These are phyloP conservation scores for Diutina mesorugosa DNA, from an alignment of 1,139 yeast species.

Conservation along the genomic window DNA sequence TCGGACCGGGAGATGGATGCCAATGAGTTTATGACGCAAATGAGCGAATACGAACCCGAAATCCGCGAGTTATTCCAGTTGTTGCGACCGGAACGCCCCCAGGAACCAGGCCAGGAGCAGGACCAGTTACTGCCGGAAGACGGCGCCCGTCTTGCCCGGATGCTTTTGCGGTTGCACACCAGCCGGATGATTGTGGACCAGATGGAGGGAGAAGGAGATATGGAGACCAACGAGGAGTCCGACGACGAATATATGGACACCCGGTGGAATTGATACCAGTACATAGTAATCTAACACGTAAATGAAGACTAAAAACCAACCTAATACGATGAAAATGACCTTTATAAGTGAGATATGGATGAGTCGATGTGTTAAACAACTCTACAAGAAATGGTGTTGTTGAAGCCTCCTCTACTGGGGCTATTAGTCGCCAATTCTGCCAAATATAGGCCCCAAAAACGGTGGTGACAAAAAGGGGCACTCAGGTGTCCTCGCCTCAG, in stretches of 20 bases:
- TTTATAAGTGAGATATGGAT: background rate
- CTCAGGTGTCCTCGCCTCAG: too few relatives aligned
- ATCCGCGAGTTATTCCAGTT: background rate
- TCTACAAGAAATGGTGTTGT: too few relatives aligned
- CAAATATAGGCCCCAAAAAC: too few relatives aligned
- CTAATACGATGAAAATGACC: too few relatives aligned
- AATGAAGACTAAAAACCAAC: too few relatives aligned
- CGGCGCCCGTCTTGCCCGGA: background rate
- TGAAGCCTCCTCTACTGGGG: too few relatives aligned
- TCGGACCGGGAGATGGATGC: background rate
- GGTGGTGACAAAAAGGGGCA: too few relatives aligned
- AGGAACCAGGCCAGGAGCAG: background rate
- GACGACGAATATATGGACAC: background rate
- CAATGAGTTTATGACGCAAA: background rate
- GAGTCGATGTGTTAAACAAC: too few relatives aligned
- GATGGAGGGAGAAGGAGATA: background rate
- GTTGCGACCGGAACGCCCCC: background rate
- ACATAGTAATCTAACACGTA: background rate
- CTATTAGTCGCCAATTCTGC: too few relatives aligned
- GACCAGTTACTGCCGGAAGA: background rate
- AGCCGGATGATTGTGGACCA: background rate
- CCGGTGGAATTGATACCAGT: background rate
- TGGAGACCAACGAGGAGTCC: background rate
- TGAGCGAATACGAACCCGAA: background rate
- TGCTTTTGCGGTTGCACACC: background rate